Conservation (phyloP, 768 basidiomycete genomes). For the Panus rudis region DNA sequence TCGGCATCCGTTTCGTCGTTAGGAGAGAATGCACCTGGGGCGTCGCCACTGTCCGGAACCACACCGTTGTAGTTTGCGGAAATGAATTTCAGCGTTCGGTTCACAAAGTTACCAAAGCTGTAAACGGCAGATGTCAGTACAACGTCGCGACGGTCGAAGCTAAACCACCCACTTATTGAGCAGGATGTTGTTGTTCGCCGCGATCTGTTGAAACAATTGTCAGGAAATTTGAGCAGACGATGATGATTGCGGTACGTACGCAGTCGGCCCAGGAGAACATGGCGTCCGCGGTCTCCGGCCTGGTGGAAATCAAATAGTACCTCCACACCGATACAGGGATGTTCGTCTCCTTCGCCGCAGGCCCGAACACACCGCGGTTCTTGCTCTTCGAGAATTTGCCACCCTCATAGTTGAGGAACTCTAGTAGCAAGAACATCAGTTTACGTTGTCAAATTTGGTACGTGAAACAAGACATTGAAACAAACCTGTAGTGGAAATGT, state of each 20-base stretch:
- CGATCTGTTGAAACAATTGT: conserved; percentile 43
- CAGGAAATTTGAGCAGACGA: background rate
- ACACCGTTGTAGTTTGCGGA: conserved; percentile 74
- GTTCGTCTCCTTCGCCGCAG: conserved; percentile 88
- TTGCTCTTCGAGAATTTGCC: conserved; percentile 99
- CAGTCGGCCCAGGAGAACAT: conserved; percentile 98
- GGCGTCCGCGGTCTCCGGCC: conserved; percentile 91
- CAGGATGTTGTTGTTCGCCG: conserved; percentile 88
- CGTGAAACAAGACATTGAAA: background rate
- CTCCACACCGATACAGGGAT: conserved; percentile 94
- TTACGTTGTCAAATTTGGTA: background rate
- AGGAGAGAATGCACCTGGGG: conserved; percentile 60
- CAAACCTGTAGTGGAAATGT: conserved; percentile 90
- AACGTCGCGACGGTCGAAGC: background rate
- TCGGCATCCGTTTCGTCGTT: conserved; percentile 61
- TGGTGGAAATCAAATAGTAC: conserved; percentile 86
- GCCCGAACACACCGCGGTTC: conserved; percentile 95
- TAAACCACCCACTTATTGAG: conserved; percentile 71
- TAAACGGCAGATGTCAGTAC: background rate
- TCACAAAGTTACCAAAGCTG: conserved; percentile 97
- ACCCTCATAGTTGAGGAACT: conserved; percentile 96
- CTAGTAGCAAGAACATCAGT: conserved; percentile 31
- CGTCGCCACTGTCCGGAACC: conserved; percentile 73
- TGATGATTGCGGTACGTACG: conserved; percentile 37
- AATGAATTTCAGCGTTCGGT: conserved; percentile 89